A percentile compares a stretch with the other conserved stretches of the same genome.
Evolutionary conservation across 2,329 filamentous ascomycete species (phyloP).

Genomic region (Ascochyta fabae): DNA sequence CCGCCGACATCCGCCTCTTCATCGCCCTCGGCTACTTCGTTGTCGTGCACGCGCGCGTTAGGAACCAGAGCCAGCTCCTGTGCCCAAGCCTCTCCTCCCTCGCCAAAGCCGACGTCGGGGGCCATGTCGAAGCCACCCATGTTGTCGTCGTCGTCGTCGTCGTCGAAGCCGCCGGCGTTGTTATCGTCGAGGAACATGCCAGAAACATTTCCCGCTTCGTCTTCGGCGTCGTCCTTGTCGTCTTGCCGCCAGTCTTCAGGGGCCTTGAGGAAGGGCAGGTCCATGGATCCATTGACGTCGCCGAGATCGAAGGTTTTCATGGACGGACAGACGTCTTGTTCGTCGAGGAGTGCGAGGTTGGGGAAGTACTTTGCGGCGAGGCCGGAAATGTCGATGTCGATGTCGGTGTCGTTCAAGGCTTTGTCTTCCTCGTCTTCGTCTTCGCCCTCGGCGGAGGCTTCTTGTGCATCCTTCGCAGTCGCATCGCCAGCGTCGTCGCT

Average conservation of each 20-base stretch:
- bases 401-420: slow-evolving; percentile 68
- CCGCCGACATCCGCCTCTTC: slow-evolving; percentile 55
- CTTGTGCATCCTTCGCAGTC: slow-evolving; percentile 53
- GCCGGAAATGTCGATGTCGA: slow-evolving; percentile 78
- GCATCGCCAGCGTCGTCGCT: slow-evolving; percentile 79
- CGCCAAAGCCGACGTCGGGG: slow-evolving; percentile 83
- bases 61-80: slow-evolving; percentile 85
- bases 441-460: slow-evolving; percentile 53
- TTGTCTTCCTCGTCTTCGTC: slow-evolving; percentile 44
- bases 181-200: slow-evolving; percentile 88
- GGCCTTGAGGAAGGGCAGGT: slow-evolving; percentile 90
- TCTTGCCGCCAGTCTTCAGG: slow-evolving; percentile 83
- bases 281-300: slow-evolving; percentile 80
- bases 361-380: slow-evolving; percentile 86
- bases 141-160: slow-evolving; percentile 69
- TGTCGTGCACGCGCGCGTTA: slow-evolving; percentile 80
- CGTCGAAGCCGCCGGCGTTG: slow-evolving; percentile 78
- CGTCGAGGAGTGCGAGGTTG: slow-evolving; percentile 75
- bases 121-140: slow-evolving; percentile 67
- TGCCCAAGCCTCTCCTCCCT: slow-evolving; percentile 96
- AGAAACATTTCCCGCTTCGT: slow-evolving; percentile 67
- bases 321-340: slow-evolving; percentile 92
- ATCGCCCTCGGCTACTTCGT: slow-evolving; percentile 63
- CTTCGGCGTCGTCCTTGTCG: slow-evolving; percentile 64
- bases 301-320: slow-evolving; percentile 93